Conservation (phyloP, 202 grass and related monocot species). For the Brachypodium distachyon region DNA sequence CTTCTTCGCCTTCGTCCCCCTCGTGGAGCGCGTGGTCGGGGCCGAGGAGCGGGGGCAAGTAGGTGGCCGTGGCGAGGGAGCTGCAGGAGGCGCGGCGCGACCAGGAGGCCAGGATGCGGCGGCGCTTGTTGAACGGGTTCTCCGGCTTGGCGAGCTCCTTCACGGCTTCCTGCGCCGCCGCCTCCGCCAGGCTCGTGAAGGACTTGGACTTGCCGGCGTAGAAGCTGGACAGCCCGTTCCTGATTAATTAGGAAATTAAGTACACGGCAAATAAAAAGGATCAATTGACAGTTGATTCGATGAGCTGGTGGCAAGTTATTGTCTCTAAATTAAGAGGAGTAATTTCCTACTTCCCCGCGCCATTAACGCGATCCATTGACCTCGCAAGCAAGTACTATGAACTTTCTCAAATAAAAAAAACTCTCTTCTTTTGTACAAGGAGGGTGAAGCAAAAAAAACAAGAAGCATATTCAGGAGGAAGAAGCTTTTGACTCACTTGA, state of each 20-base stretch:
- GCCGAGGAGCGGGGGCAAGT: conserved; percentile 35
- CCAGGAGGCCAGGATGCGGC: conserved; percentile 51
- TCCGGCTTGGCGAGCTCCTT: conserved; percentile 76
- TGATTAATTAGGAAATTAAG: too few relatives aligned
- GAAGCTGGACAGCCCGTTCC: conserved; percentile 73
- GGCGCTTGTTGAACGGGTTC: conserved; percentile 85
- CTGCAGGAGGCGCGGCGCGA: conserved; percentile 62
- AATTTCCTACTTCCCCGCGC: not conserved
- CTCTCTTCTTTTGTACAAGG: not conserved
- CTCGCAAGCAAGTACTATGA: not conserved
- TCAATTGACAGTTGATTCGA: not conserved
- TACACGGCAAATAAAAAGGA: not conserved
- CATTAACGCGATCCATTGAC: not conserved
- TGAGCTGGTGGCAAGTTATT: not conserved
- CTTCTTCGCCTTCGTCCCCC: conserved; percentile 35
- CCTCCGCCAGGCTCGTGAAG: conserved; percentile 62
- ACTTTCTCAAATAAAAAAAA: not conserved
- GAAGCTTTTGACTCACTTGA: conserved; percentile 59
- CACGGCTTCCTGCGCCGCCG: conserved; percentile 18
- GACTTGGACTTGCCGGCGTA: conserved; percentile 81
- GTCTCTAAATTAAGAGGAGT: not conserved
- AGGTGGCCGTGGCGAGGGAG: conserved; percentile 43
- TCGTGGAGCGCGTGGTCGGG: conserved; percentile 37
- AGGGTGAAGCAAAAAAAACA: too few relatives aligned
- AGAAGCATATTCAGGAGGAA: not conserved